Evolutionary conservation across 306 rosid species (phyloP), one percentile per base, ranked within the genome.

Genomic region (Morella rubra): DNA sequence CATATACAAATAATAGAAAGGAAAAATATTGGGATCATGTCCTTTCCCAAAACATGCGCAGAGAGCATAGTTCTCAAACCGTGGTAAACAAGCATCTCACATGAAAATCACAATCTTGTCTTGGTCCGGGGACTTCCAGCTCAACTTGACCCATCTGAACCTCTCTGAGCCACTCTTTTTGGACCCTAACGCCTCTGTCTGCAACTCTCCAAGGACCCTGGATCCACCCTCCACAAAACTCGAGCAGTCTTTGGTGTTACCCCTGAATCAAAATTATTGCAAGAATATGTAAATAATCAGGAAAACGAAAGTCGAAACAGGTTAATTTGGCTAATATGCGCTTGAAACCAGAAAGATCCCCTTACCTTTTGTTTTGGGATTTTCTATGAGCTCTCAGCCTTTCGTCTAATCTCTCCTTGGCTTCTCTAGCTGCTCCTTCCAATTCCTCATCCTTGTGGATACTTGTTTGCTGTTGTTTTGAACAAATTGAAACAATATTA

Each of bases 371-470:
- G 75, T 73, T 73, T 60, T 84, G 74, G 24, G 89, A 73, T 80
- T 80, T 85, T 80, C 82, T 83, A 44, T 72, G 87, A 61, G 80
- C 18, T 81, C 81, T 84, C 44, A 93, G 71, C 84, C 86, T 93
- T 56, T 81, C 89, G 85, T 93, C 93, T 58, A 93, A 81, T 81
- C 98, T 87, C 46, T 79, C 90, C 74, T 84, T 93, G 66, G 97
- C 97, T 77, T 85, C 90, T 85, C 87, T 87, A 42, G 92, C 98
- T 61, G 64, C 87, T 56, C 71, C 87, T 6, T 80, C 91, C 79
- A 91, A 84, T 61, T 75, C 81, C 58, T 84, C 90, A 79, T 88
- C 93, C 55, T 51, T 69, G 60, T 81, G 56, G 9, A 55, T 62
- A 72, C 74, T 81, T 65, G 90, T 83, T 51, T 82, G 77, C 89